Evolutionary conservation across 2,329 filamentous ascomycete species (phyloP).

Genomic region (Phoma sp.): DNA sequence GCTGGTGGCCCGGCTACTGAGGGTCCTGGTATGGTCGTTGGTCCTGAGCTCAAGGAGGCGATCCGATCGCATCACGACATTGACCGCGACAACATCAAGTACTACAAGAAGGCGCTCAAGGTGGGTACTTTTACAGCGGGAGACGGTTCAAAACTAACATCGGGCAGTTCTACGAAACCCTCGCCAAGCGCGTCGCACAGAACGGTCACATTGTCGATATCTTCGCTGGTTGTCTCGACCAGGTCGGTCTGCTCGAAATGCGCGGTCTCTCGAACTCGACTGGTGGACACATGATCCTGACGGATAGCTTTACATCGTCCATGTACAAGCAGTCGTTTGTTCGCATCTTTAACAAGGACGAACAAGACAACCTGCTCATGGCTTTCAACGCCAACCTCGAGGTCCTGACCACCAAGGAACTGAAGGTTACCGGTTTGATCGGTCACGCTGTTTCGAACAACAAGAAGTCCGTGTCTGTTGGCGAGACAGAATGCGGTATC

Average conservation of each 20-base stretch:
- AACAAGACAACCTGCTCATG: conserved; percentile 93
- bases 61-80: conserved; percentile 99
- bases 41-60: conserved; percentile 91
- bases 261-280: conserved; percentile 96
- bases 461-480: conserved; percentile 96
- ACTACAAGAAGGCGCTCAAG: conserved; percentile 99
- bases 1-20: conserved; percentile 94
- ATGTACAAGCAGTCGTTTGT: conserved; percentile 99
- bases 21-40: conserved; percentile 95
- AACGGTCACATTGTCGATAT: conserved; percentile 98
- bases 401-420: conserved; percentile 94
- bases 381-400: conserved; percentile 97
- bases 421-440: conserved; percentile 97
- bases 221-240: conserved; percentile 95
- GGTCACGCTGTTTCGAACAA: conserved; percentile 96
- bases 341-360: conserved; percentile 96
- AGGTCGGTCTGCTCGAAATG: conserved; percentile 97
- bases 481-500: conserved; percentile 97
- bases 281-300: conserved; percentile 96
- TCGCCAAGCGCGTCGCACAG: conserved; percentile 92
- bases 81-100: conserved; percentile 98
- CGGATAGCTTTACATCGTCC: conserved; percentile 97
- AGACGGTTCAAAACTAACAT: background rate
- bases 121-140: conserved; percentile 53
- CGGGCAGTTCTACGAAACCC: conserved; percentile 84